Evolutionary conservation across 768 basidiomycete genomes (phyloP).

Genomic region (Boletus tylopilopsis): DNA sequence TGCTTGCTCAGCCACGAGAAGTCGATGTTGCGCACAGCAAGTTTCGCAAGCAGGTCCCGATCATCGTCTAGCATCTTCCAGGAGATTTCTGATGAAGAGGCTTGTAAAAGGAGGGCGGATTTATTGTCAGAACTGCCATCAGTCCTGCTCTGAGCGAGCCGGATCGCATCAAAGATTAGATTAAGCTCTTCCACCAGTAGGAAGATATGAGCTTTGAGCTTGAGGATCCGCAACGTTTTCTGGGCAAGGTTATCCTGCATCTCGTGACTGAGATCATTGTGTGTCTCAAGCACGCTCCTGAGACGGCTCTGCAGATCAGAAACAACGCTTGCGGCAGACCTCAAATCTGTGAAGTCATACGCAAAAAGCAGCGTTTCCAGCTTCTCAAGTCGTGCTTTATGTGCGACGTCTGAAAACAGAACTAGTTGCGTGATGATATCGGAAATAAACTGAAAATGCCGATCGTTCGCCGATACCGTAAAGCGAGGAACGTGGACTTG

Average conservation of each 20-base stretch:
- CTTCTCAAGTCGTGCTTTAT: slow-evolving; percentile 72
- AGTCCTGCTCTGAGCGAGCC: slow-evolving; percentile 73
- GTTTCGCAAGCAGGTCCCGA: slow-evolving; percentile 73
- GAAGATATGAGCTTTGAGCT: slow-evolving; percentile 68
- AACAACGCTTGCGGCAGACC: slow-evolving; percentile 67
- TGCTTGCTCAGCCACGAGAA: slow-evolving; percentile 84
- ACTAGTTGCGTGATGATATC: slow-evolving; percentile 83
- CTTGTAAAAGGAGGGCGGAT: slow-evolving; percentile 75
- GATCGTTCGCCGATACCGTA: slow-evolving; percentile 78
- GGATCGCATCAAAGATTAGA: slow-evolving; percentile 82
- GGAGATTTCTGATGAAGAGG: slow-evolving; percentile 81
- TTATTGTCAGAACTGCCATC: slow-evolving; percentile 67
- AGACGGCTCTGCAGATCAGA: slow-evolving; percentile 70
- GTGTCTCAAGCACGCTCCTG: slow-evolving; percentile 57
- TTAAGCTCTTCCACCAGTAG: slow-evolving; percentile 75
- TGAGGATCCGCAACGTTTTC: slow-evolving; percentile 55
- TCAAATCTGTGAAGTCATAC: slow-evolving; percentile 82
- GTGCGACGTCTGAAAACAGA: slow-evolving; percentile 85
- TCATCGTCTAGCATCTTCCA: slow-evolving; percentile 86
- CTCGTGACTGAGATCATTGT: slow-evolving; percentile 37
- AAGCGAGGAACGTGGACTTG: slow-evolving; percentile 81
- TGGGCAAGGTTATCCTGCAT: slow-evolving; percentile 30
- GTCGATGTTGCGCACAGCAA: slow-evolving; percentile 74
- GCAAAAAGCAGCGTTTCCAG: slow-evolving; percentile 81
- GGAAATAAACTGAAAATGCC: slow-evolving; percentile 81